phyloP scores from a whole-genome alignment of 164 flowering plant genomes.

The Kingdonia uniflora region DNA sequence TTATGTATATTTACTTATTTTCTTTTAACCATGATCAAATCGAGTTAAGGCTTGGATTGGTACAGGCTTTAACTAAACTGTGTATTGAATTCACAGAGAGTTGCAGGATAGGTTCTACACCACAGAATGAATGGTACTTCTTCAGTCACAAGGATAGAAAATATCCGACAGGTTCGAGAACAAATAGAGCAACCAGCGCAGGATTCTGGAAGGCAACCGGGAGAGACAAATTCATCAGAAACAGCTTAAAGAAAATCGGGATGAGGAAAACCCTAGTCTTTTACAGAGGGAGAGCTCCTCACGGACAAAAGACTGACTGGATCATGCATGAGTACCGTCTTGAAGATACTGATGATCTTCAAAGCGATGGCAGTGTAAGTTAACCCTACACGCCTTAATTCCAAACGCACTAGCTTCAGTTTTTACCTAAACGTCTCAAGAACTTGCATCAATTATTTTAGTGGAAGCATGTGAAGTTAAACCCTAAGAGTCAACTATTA shows the following conservation, averaged over 20 bases:
- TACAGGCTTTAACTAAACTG: too few relatives aligned
- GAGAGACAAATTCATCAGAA: conserved; percentile 89
- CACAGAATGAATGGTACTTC: conserved; percentile 95
- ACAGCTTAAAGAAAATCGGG: conserved; percentile 74
- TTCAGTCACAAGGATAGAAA: conserved; percentile 98
- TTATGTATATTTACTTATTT: too few relatives aligned
- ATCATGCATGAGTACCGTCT: conserved; percentile 98
- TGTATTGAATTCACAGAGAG: conserved; percentile 45
- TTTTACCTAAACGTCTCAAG: too few relatives aligned
- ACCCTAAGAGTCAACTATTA: background rate
- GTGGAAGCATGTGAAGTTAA: too few relatives aligned
- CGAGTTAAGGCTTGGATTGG: too few relatives aligned
- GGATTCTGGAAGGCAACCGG: conserved; percentile 99
- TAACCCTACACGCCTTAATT: too few relatives aligned
- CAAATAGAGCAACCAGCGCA: conserved; percentile 79
- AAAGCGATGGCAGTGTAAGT: conserved; percentile 21
- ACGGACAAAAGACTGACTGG: conserved; percentile 95
- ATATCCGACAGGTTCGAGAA: conserved; percentile 92
- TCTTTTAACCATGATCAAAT: too few relatives aligned
- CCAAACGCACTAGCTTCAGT: too few relatives aligned
- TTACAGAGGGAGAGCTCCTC: conserved; percentile 91
- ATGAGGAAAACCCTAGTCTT: conserved; percentile 95
- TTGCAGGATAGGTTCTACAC: conserved; percentile 86
- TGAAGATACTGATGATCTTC: conserved; percentile 61
- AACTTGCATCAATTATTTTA: too few relatives aligned